These are phyloP conservation scores for Melaleuca alternifolia DNA, from an alignment of 345 rosid species.

Conservation along the genomic window DNA sequence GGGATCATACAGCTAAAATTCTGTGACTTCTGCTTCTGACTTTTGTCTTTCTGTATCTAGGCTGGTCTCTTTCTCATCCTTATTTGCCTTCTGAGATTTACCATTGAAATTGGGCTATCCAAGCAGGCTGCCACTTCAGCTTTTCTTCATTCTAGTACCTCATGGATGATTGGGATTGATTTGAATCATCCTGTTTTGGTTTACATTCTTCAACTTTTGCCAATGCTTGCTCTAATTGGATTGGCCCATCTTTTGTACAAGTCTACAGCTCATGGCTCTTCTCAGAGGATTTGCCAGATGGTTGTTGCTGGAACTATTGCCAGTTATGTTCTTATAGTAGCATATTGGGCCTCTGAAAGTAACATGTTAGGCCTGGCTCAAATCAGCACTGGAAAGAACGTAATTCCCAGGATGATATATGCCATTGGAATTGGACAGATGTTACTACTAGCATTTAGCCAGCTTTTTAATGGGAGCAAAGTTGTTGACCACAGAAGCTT, in stretches of 20 bases:
- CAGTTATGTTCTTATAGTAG: conserved; percentile 59
- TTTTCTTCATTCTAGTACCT: conserved; percentile 56
- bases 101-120: conserved; percentile 76
- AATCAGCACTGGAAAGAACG: conserved; percentile 26
- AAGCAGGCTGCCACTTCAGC: conserved; percentile 91
- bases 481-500: conserved; percentile 13
- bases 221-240: conserved; percentile 30
- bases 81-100: conserved; percentile 51
- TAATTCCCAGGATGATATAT: conserved; percentile 51
- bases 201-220: conserved; percentile 37
- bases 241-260: conserved; percentile 39
- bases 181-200: conserved; percentile 41
- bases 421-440: conserved; percentile 49
- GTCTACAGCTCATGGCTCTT: conserved; percentile 9
- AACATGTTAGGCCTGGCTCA: conserved; percentile 15
- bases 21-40: conserved; percentile 7
- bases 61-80: conserved; percentile 53
- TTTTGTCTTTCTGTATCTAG: conserved; percentile 35
- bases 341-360: conserved; percentile 68
- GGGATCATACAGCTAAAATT: neutral
- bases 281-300: conserved; percentile 30
- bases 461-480: conserved; percentile 10
- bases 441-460: conserved; percentile 27
- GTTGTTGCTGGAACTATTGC: conserved; percentile 37
- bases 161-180: conserved; percentile 63